Evolutionary conservation across 2,329 filamentous ascomycete genomes (phyloP), one percentile per base, ranked within the genome.

Genomic region (Penicillium verrucosum): DNA sequence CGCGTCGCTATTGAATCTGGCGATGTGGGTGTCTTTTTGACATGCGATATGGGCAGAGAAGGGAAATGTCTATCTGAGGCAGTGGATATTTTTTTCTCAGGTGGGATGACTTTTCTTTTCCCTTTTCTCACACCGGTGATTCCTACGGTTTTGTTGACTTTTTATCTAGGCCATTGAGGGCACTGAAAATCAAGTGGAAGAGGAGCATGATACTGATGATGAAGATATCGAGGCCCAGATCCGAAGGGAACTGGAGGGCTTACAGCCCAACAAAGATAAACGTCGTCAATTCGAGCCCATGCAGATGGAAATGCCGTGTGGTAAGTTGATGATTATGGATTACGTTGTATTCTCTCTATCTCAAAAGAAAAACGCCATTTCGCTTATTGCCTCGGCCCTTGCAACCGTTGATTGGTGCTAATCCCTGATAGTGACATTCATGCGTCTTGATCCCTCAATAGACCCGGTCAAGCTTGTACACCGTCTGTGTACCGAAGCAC

Each of bases 11-110:
- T 79, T 49, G 75, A 78, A 55, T 67, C 62, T 51, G 85, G 84
- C 16, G 84, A 87, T 65, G 77, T 78, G 49, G 85, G 85, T 11
- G 84, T 87, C 29, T 86, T 85, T 77, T 81, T 83, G 41, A 86
- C 85, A 3, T 86, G 84, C 67, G 80, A 83, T 57, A 83, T 82
- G 73, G 83, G 83, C 58, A 81, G 79, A 65, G 85, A 88, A 73
- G 76, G 74, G 40, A 85, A 84, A 72, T 85, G 82, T 56, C 78
- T 83, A 23, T 75, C 75, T 43, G 85, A 88, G 63, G 73, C 84
- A 49, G 70, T 79, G 41, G 83, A 86, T 69, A 66, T 86, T 11
- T 82, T 82, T 87, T 65, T 75, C 79, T 38, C 78, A 84, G 70
- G 82, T 83, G 57, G 60, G 75, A 51, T 4, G 6, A 12, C 6